Base-by-base conservation (phyloP, 495 filamentous ascomycete species). In the Aspergillus bertholletiae region DNA sequence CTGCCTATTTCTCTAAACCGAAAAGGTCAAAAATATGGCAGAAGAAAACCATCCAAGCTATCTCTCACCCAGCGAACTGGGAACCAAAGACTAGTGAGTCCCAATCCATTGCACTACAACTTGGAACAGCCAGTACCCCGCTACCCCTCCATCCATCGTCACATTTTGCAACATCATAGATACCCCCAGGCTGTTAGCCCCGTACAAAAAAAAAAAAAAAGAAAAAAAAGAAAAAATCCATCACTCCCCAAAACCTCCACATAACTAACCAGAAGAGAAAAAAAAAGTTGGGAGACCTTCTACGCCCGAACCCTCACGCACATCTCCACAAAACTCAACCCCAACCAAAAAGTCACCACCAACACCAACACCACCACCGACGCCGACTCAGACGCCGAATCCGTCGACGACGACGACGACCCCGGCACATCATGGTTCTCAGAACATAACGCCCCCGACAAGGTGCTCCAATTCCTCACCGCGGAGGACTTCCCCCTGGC, bases 61-160 rank as follows among this genome's bases (percentile, higher is more conserved):
- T 59, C 67, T 82, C 13, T 66, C 70, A 22, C 77, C 79, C 23
- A 81, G 79, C 53, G 73, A 80, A 61, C 68, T 82, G 17, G 79
- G 79, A 47, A 79, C 76, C 35, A 81, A 79, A 59, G 74, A 81
- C 55, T 82, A 81, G 79, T 82, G 70, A 34, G 70, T 71, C 12
- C 49, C 24, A 26, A 47, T 47, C 27, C 24, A 26, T 15, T 46
- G 13, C 17, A 12, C 15, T 35, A 34, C 27, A 24, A 18, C 45
- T 4, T n/a, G n/a, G n/a, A n/a, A n/a, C 8, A 39, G n/a, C 30
- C 27, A 40, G 3, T 53, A 57, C 61, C 63, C 61, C 61, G 55
- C 55, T 59, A 54, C 62, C 60, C 61, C 58, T 59, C 41, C 17
- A 7, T 37, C n/a, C n/a, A 43, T 22, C 17, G 8, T 8, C 40